These are phyloP conservation scores for Boletus reticulatus DNA, from an alignment of 768 basidiomycete genomes.

Conservation along the genomic window DNA sequence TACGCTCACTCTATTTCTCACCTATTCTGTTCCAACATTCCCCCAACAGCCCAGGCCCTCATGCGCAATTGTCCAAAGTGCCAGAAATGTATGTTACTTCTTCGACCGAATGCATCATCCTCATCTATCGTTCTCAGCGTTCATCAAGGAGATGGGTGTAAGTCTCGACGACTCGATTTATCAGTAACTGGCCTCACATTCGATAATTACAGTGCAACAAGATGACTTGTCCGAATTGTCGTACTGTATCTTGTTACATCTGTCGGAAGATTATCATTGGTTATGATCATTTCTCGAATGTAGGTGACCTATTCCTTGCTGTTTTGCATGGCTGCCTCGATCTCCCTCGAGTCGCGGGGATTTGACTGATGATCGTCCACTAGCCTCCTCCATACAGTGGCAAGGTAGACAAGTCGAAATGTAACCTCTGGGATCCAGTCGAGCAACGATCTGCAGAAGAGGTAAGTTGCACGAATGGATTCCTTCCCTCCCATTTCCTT, in stretches of 20 bases:
- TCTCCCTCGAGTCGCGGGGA: not conserved
- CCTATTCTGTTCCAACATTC: not conserved
- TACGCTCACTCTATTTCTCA: constrained; percentile 31
- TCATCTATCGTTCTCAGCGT: constrained; percentile 44
- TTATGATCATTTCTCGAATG: constrained; percentile 73
- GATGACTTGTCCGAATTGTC: constrained; percentile 77
- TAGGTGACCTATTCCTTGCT: constrained; percentile 24
- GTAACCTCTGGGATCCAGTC: constrained; percentile 65
- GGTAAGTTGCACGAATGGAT: constrained; percentile 34
- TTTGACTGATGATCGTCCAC: constrained; percentile 2
- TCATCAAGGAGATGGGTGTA: constrained; percentile 79
- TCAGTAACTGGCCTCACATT: not conserved
- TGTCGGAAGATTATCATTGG: constrained; percentile 72
- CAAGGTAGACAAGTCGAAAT: constrained; percentile 43
- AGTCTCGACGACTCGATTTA: constrained; percentile 19
- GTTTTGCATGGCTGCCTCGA: not conserved
- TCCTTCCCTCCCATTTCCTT: not conserved
- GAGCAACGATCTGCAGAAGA: constrained; percentile 67
- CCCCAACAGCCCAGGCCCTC: constrained; percentile 61
- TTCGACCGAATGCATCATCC: not conserved
- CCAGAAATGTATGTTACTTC: constrained; percentile 55
- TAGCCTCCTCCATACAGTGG: constrained; percentile 23
- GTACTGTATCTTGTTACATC: constrained; percentile 77
- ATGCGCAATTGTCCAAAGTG: constrained; percentile 90
- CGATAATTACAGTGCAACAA: constrained; percentile 76